These are phyloP conservation scores for Penicillium mononematosum DNA, from an alignment of 495 filamentous ascomycete genomes.

Conservation along the genomic window DNA sequence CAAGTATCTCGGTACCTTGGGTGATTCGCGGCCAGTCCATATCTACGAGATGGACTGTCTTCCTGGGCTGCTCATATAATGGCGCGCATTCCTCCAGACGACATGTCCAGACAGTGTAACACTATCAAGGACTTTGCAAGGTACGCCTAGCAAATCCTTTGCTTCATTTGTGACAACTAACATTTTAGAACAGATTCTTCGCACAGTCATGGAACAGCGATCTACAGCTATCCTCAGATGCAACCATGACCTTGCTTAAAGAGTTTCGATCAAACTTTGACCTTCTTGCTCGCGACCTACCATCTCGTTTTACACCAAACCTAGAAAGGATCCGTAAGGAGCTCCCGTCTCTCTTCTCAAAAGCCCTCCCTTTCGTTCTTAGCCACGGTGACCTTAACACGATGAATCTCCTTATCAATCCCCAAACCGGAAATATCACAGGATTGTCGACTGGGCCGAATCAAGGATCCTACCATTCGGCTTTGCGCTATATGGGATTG, in stretches of 20 bases:
- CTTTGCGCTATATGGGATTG: slow-evolving; percentile 40
- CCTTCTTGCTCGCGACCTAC: no score
- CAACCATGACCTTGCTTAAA: no score
- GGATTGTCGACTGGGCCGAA: slow-evolving; percentile 49
- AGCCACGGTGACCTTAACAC: slow-evolving; percentile 47
- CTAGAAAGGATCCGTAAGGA: slow-evolving; percentile 12
- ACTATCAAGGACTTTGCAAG: slow-evolving; percentile 6
- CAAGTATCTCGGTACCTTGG: slow-evolving; percentile 18
- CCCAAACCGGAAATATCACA: slow-evolving; percentile 38
- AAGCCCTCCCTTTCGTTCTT: slow-evolving; percentile 40
- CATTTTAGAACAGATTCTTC: no score
- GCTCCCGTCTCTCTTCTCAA: slow-evolving; percentile 32
- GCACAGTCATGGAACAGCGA: no score
- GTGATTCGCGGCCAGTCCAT: slow-evolving; percentile 13
- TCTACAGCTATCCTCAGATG: no score
- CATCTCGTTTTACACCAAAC: no score
- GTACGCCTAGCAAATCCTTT: no score
- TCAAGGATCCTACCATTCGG: slow-evolving; percentile 46
- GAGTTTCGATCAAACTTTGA: no score
- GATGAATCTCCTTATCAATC: slow-evolving; percentile 46
- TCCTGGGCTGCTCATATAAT: slow-evolving; percentile 17
- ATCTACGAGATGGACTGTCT: slow-evolving; percentile 24
- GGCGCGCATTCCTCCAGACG: slow-evolving; percentile 16
- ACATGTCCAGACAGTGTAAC: slow-evolving; percentile 8
- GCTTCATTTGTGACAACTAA: no score